These are phyloP conservation scores for Fusarium sp. DNA, from an alignment of 2,329 filamentous ascomycete species.

Conservation along the genomic window DNA sequence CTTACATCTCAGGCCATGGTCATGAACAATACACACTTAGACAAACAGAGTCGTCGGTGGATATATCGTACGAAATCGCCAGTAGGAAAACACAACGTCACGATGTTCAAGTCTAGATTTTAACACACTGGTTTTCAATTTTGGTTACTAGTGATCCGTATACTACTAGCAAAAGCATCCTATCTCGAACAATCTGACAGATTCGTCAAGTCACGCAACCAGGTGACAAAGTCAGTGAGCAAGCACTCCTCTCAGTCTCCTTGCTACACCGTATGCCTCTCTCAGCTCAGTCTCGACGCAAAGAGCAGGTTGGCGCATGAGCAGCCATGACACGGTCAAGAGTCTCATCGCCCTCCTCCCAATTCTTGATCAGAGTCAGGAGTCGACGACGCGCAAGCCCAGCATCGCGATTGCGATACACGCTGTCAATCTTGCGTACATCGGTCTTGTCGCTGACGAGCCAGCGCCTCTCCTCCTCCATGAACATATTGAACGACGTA, in stretches of 20 bases:
- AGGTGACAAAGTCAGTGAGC: background rate
- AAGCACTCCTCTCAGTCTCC: background rate
- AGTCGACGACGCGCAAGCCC: constrained; percentile 53
- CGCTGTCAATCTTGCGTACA: constrained; percentile 59
- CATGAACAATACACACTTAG: background rate
- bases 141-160: background rate
- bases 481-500: constrained; percentile 50
- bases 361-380: constrained; percentile 54
- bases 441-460: constrained; percentile 55
- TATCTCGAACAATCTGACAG: background rate
- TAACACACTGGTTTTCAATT: constrained; percentile 3
- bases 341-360: constrained; percentile 57
- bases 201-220: background rate
- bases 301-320: constrained; percentile 47
- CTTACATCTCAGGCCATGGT: background rate
- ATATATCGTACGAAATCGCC: background rate
- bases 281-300: constrained; percentile 31
- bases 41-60: background rate
- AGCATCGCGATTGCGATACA: constrained; percentile 59
- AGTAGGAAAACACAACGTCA: background rate
- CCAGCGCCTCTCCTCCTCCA: constrained; percentile 56
- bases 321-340: constrained; percentile 54
- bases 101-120: background rate
- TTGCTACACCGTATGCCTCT: background rate
- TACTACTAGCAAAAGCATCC: background rate